Percentiles rank a stretch among this genome's conserved stretches.
Conservation (phyloP, 2,329 filamentous ascomycete species). For the Mariannaea sp. region DNA sequence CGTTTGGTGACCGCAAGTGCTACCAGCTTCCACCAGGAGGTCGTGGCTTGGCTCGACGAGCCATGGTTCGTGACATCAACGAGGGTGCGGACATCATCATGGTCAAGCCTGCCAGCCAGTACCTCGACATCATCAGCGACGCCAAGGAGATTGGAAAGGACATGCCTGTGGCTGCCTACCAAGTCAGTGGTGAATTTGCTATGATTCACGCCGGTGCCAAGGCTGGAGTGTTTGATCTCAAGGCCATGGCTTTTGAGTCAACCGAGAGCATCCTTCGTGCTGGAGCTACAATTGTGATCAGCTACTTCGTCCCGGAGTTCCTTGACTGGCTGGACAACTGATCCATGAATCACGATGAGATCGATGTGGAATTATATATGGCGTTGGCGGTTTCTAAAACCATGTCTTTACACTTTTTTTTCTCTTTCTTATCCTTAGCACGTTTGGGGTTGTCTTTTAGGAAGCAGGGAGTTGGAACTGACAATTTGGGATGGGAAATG, state of each 20-base stretch:
- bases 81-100: conserved; percentile 98
- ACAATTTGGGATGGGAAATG: conserved; percentile 11
- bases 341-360: conserved; percentile 19
- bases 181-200: conserved; percentile 95
- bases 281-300: conserved; percentile 90
- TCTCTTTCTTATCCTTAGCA: conserved; percentile 14
- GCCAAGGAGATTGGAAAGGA: conserved; percentile 93
- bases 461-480: conserved; percentile 15
- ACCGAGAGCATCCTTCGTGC: conserved; percentile 92
- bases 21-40: conserved; percentile 96
- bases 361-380: conserved; percentile 1
- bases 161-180: conserved; percentile 92
- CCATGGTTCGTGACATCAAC: conserved; percentile 85
- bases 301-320: conserved; percentile 89
- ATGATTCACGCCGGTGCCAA: conserved; percentile 98
- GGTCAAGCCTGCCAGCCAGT: conserved; percentile 97
- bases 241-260: conserved; percentile 91
- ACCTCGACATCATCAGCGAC: conserved; percentile 96
- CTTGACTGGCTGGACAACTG: conserved; percentile 67
- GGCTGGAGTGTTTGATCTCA: conserved; percentile 94
- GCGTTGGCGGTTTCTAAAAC: conserved; percentile 27
- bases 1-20: conserved; percentile 93
- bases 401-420: conserved; percentile 4
- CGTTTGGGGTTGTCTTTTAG: conserved; percentile 20
- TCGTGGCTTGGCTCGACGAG: conserved; percentile 86